Base-by-base conservation (phyloP, 805 yeast genomes). In the Pichia rugopelliculosa region DNA sequence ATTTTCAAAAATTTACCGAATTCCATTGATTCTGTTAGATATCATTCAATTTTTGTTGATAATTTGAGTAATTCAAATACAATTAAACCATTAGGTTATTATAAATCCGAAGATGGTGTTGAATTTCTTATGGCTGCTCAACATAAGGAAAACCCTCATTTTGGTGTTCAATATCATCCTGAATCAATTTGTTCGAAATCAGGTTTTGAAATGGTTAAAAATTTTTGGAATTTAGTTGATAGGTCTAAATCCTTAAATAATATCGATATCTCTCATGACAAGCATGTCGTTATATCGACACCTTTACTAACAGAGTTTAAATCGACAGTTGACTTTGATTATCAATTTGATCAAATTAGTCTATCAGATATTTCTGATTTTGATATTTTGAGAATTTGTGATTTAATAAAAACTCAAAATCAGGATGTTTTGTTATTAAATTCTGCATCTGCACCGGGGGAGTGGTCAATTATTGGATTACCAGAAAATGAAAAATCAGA, bases 101-200 rank as follows among this genome's bases (percentile, higher is more conserved):
- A 90, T 36, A 36, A 53, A 13, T 10, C 23, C n/a, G 76, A 72
- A 44, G 71, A 60, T 15, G 60, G 69, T 11, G 65, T 41, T 8
- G 39, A 59, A 36, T 66, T 84, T 6, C 60, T 87, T 26, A 93
- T 93, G 99, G 96, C 95, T 0, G 93, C 76, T 0, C 75, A 69
- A 58, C 90, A 87, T 58, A 54, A 42, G 0, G 18, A 34, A 0
- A 65, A 68, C 20, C 97, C 97, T 0, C 85, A 84, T 68, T 91
- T 72, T 62, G 99, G 96, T 0, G 97, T 93, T 2, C 99, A 93
- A 59, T 95, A 90, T 59, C 99, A 93, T 59, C 99, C 99, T 0
- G 99, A 93, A 59, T 88, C 96, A 1, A 79, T 91, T 36, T 87
- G 96, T 56, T 88, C 97, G 0, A 69, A 72, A 13, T 56, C 67